Evolutionary conservation across 2,329 filamentous ascomycete species (phyloP).

Genomic region (Penicillium corylophilum): DNA sequence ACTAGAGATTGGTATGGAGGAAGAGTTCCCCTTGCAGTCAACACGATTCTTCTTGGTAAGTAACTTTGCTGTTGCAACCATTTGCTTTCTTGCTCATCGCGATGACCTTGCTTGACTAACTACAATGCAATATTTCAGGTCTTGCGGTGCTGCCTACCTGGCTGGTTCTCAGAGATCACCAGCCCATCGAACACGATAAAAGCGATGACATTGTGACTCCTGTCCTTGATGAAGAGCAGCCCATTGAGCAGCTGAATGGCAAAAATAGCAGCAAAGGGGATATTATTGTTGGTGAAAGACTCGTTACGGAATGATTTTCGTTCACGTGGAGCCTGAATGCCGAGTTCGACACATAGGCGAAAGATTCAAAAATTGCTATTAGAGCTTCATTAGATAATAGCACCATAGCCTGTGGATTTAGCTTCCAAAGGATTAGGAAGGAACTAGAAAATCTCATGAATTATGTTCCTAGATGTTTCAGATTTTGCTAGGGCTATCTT

Average conservation of each 20-base stretch:
- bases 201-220: not conserved
- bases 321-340: too few relatives aligned
- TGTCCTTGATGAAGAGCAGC: constrained; percentile 13
- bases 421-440: too few relatives aligned
- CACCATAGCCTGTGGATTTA: too few relatives aligned
- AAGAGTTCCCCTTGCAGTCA: constrained; percentile 43
- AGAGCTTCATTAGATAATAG: too few relatives aligned
- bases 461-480: too few relatives aligned
- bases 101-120: not conserved
- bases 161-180: constrained; percentile 24
- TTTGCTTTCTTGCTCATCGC: not conserved
- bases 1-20: constrained; percentile 46
- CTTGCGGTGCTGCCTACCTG: constrained; percentile 29
- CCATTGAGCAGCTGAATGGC: not conserved
- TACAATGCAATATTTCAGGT: constrained; percentile 11
- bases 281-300: not conserved
- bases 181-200: constrained; percentile 20
- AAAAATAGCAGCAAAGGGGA: not conserved
- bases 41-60: constrained; percentile 35
- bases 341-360: too few relatives aligned
- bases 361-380: too few relatives aligned
- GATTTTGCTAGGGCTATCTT: too few relatives aligned
- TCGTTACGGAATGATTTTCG: not conserved
- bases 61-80: not conserved
- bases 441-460: too few relatives aligned